A percentile compares a stretch with the other conserved stretches of the same genome.
These are phyloP conservation scores for Pichia sp. DNA, from an alignment of 1,139 yeast species.

Conservation along the genomic window DNA sequence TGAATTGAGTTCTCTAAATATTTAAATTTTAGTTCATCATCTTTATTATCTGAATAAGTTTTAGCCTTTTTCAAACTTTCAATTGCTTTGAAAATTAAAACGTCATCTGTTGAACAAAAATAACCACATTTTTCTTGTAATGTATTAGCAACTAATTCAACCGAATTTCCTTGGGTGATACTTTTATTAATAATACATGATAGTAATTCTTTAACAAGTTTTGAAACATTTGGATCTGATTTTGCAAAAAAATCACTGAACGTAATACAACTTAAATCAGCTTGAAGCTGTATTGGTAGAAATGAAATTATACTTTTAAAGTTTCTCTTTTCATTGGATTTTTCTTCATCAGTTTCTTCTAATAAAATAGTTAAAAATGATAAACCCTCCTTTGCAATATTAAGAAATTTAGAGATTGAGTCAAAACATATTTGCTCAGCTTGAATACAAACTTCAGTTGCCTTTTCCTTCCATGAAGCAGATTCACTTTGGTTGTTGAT, in stretches of 20 bases:
- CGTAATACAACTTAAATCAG: slow-evolving; percentile 56
- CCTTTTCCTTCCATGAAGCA: slow-evolving; percentile 32
- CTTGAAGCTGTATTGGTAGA: slow-evolving; percentile 60
- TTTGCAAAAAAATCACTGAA: slow-evolving; percentile 78
- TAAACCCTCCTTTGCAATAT: slow-evolving; percentile 80
- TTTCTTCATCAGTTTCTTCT: slow-evolving; percentile 50
- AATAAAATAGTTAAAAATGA: slow-evolving; percentile 77
- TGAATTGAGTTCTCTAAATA: slow-evolving; percentile 70
- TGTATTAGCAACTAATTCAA: slow-evolving; percentile 81
- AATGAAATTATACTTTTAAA: slow-evolving; percentile 64
- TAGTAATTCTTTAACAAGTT: slow-evolving; percentile 74
- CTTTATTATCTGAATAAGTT: slow-evolving; percentile 60
- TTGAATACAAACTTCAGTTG: slow-evolving; percentile 65
- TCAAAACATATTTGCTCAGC: slow-evolving; percentile 90
- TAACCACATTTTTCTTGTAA: slow-evolving; percentile 92
- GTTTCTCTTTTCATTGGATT: slow-evolving; percentile 16
- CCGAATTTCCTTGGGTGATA: slow-evolving; percentile 87
- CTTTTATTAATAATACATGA: slow-evolving; percentile 85
- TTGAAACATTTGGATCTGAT: slow-evolving; percentile 48
- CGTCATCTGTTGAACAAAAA: slow-evolving; percentile 91
- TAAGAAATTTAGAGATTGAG: slow-evolving; percentile 67
- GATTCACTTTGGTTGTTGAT: slow-evolving; percentile 29
- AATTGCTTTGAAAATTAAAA: slow-evolving; percentile 85
- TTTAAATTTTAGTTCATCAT: slow-evolving; percentile 54
- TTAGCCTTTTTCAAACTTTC: slow-evolving; percentile 88